These are phyloP conservation scores for Neurospora sp. DNA, from an alignment of 495 filamentous ascomycete genomes.

Conservation along the genomic window DNA sequence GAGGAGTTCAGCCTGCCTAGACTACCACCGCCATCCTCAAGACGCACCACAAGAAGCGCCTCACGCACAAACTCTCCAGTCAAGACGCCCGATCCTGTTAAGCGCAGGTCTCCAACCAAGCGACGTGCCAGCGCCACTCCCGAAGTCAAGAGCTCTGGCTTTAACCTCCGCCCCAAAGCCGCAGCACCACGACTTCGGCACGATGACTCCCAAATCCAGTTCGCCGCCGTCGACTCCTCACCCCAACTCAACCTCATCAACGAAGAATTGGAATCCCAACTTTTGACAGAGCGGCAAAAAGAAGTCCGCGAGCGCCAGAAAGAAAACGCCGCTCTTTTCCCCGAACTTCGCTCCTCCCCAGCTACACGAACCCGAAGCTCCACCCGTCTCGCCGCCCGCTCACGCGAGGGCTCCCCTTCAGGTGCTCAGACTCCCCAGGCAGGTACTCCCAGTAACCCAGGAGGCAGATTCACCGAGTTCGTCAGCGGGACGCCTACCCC, in stretches of 20 bases:
- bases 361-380: constrained; percentile 6
- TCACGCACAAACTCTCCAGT: background rate
- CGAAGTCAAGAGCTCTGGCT: constrained; percentile 8
- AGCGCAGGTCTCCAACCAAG: constrained; percentile 14
- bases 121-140: constrained; percentile 20
- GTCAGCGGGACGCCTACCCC: constrained; percentile 80
- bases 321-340: constrained; percentile 60
- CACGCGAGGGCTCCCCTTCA: background rate
- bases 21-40: constrained; percentile 11
- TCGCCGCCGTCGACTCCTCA: constrained; percentile 54
- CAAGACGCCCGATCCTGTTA: constrained; percentile 19
- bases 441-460: constrained; percentile 27
- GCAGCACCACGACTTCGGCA: constrained; percentile 45
- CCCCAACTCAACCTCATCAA: constrained; percentile 22
- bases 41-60: background rate
- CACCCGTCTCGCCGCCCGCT: background rate
- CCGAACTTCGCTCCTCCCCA: constrained; percentile 56
- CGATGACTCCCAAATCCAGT: constrained; percentile 70
- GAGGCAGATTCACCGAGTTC: constrained; percentile 44
- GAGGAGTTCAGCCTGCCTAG: constrained; percentile 27
- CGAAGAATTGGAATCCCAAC: constrained; percentile 45
- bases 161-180: constrained; percentile 6
- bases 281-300: constrained; percentile 63
- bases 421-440: constrained; percentile 11
- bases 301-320: constrained; percentile 59